Percentiles rank a stretch among this genome's conserved stretches.
Conservation (phyloP, 2,329 filamentous ascomycete species). For the Furcasterigmium sp. region DNA sequence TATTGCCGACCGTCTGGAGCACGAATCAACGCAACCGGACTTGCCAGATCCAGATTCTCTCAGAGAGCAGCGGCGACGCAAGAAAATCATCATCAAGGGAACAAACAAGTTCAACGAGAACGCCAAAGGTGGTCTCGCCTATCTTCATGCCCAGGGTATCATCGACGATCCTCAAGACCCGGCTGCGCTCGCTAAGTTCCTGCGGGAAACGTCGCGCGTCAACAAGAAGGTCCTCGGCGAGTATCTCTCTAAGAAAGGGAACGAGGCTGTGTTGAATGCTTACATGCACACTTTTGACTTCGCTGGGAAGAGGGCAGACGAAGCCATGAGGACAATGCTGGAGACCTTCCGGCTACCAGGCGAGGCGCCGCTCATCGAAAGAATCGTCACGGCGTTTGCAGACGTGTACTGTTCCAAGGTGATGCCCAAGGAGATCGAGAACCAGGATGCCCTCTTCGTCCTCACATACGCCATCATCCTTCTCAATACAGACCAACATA, state of each 20-base stretch:
- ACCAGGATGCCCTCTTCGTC: constrained; percentile 84
- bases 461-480: constrained; percentile 96
- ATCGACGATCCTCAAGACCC: constrained; percentile 73
- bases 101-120: constrained; percentile 92
- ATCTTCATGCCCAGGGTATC: constrained; percentile 78
- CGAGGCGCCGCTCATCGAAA: constrained; percentile 87
- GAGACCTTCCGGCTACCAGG: constrained; percentile 91
- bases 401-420: constrained; percentile 74
- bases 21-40: constrained; percentile 58
- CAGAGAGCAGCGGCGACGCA: constrained; percentile 68
- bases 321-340: constrained; percentile 80
- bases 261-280: constrained; percentile 76
- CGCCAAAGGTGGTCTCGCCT: constrained; percentile 83
- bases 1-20: constrained; percentile 78
- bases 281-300: constrained; percentile 92
- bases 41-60: constrained; percentile 30
- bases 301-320: constrained; percentile 76
- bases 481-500: constrained; percentile 95
- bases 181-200: constrained; percentile 73
- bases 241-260: constrained; percentile 85
- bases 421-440: constrained; percentile 68
- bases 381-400: constrained; percentile 82
- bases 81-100: constrained; percentile 84
- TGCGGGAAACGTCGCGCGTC: constrained; percentile 80
- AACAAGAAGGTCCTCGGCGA: constrained; percentile 91